Base-by-base conservation (phyloP, 2,329 filamentous ascomycete species). In the Neurospora sp. region DNA sequence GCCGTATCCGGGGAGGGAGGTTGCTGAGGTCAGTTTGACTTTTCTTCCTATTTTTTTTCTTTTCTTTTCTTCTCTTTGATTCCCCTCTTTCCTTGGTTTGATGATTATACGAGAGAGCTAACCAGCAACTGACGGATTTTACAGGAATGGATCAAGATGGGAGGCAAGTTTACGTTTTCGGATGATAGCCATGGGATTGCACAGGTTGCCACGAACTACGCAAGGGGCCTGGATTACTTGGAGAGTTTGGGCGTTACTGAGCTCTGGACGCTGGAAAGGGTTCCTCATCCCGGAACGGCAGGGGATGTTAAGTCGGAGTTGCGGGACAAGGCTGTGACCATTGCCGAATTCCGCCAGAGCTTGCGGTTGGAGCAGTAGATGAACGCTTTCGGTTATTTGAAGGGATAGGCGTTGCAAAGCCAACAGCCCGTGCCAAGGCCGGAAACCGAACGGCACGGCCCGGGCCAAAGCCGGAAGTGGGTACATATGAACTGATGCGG, bases 131-230 rank as follows among this genome's bases (percentile, higher is more conserved):
- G 33, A 36, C 33, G 33, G 6, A 36, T 36, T 36, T 37, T 23
- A 11, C 28, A 72, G 90, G 87, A 88, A 78, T 97, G 93, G 83
- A 77, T 93, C 69, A 81, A 80, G 8, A 84, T 92, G 75, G 90
- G 90, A 33, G 94, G 96, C 33, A 87, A 87, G 71, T 97, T 98
- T 80, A 96, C 93, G 68, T 85, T 99, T 75, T 97, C 92, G 6
- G 96, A 99, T 79, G 96, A 99, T 80, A 97, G 93, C 79, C 96
- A 99, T 82, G 92, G 92, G 46, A 86, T 93, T 70, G 91, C 87
- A 2, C 95, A 99, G 78, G 86, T 99, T 5, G 93, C 89, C n/a
- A 89, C 92, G 67, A 95, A 97, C 78, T 98, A 96, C 81, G 77
- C 79, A 66, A 87, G 86, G 52, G 88, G 91, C 5, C 80, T 96